These are phyloP conservation scores for Nicotiana attenuata DNA, from an alignment of 257 asterid genomes.

Conservation along the genomic window DNA sequence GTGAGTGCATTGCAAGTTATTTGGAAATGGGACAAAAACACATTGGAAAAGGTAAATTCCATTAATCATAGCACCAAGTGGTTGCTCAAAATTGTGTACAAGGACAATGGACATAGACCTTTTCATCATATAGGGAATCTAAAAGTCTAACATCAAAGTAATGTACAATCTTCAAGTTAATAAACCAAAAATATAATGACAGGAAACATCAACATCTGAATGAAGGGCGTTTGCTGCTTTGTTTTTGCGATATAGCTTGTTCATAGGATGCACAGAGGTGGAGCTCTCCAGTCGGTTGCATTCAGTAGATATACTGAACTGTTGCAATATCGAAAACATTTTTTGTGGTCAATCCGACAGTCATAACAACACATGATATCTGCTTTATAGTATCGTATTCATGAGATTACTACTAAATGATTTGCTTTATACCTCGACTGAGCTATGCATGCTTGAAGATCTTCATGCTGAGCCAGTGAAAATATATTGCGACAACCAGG, in stretches of 20 bases:
- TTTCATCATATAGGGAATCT: neutral
- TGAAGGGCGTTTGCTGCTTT: too few species aligned
- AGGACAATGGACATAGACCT: neutral
- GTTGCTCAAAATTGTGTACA: neutral
- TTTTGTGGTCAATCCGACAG: too few species aligned
- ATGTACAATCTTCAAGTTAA: too few species aligned
- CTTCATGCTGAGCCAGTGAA: constrained; percentile 81
- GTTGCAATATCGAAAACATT: too few species aligned
- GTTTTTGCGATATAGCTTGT: too few species aligned
- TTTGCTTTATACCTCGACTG: neutral
- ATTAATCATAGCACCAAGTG: neutral
- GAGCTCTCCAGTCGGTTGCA: too few species aligned
- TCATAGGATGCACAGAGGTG: neutral
- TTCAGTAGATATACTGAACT: too few species aligned
- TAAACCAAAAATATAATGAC: neutral
- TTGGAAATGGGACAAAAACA: too few species aligned
- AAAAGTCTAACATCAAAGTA: too few species aligned
- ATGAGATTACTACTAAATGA: neutral
- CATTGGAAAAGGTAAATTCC: neutral
- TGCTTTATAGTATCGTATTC: neutral
- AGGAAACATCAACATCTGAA: neutral
- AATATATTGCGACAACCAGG: constrained; percentile 49
- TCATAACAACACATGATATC: neutral
- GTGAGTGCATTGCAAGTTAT: too few species aligned
- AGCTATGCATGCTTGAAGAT: constrained; percentile 71